These are phyloP conservation scores for Marchantia paleacea DNA, from an alignment of 225 moss, liverwort and hornwort species.

Conservation along the genomic window DNA sequence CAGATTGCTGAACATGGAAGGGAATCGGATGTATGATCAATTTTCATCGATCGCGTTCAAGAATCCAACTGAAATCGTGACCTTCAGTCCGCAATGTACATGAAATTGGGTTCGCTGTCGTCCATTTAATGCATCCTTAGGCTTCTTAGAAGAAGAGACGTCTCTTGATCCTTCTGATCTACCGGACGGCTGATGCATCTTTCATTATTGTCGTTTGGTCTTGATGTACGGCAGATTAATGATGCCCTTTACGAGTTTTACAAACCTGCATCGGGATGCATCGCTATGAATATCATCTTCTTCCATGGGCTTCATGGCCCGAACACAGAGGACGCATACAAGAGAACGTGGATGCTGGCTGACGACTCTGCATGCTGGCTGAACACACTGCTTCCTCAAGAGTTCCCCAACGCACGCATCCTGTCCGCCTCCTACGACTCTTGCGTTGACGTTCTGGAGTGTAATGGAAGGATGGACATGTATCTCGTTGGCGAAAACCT, in stretches of 20 bases:
- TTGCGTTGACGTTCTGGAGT: background rate
- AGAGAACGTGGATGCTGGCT: background rate
- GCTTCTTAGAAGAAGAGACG: too few relatives aligned
- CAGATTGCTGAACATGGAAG: too few relatives aligned
- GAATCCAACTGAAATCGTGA: too few relatives aligned
- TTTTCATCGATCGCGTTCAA: too few relatives aligned
- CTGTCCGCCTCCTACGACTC: conserved; percentile 1
- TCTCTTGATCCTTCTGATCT: too few relatives aligned
- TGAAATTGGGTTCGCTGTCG: too few relatives aligned
- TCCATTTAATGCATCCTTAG: too few relatives aligned
- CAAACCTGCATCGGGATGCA: background rate
- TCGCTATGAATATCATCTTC: background rate
- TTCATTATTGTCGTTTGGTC: too few relatives aligned
- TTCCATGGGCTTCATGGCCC: background rate
- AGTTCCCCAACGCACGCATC: background rate
- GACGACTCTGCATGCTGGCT: background rate
- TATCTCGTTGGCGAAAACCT: background rate
- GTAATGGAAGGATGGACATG: background rate
- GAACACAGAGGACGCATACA: too few relatives aligned
- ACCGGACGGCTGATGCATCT: too few relatives aligned
- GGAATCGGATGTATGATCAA: too few relatives aligned
- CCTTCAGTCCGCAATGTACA: too few relatives aligned
- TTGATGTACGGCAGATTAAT: background rate
- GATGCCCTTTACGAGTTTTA: conserved; percentile 1
- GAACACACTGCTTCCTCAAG: background rate